Conservation (phyloP, 768 basidiomycete genomes). For the Russula earlei region DNA sequence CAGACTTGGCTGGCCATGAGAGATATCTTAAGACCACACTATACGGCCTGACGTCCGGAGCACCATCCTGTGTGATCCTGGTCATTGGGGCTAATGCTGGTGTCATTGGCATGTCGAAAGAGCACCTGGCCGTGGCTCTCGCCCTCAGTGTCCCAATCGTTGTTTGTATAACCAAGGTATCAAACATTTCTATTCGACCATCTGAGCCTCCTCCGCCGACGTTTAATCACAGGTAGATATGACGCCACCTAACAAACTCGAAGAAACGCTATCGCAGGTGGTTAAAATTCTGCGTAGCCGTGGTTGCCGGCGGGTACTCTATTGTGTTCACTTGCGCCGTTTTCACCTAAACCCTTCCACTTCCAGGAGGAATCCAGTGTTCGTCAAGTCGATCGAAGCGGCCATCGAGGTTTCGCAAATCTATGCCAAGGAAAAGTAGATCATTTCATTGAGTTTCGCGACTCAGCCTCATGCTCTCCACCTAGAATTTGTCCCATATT, state of each 20-base stretch:
- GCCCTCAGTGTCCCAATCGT: constrained; percentile 90
- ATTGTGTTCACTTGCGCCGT: not conserved
- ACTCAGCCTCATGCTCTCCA: not conserved
- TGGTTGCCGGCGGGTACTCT: constrained; percentile 63
- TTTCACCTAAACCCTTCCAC: not conserved
- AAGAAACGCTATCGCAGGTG: constrained; percentile 89
- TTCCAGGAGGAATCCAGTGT: constrained; percentile 68
- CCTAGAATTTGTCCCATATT: constrained; percentile 85
- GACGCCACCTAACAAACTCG: constrained; percentile 87
- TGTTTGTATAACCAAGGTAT: constrained; percentile 89
- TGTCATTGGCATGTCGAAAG: constrained; percentile 87
- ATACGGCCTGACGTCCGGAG: constrained; percentile 89
- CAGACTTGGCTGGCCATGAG: constrained; percentile 95
- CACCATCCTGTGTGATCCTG: constrained; percentile 84
- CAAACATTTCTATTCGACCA: not conserved
- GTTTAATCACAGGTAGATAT: constrained; percentile 67
- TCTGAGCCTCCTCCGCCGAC: not conserved
- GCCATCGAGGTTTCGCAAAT: constrained; percentile 69
- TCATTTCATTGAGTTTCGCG: constrained; percentile 14
- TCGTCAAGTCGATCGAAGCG: constrained; percentile 72
- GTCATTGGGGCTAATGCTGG: constrained; percentile 96
- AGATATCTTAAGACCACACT: constrained; percentile 87
- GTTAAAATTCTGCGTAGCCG: constrained; percentile 87
- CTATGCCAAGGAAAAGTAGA: constrained; percentile 64
- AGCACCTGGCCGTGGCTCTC: constrained; percentile 90